Conservation (phyloP, 2,329 filamentous ascomycete genomes). For the Teratosphaeria nubilosa region DNA sequence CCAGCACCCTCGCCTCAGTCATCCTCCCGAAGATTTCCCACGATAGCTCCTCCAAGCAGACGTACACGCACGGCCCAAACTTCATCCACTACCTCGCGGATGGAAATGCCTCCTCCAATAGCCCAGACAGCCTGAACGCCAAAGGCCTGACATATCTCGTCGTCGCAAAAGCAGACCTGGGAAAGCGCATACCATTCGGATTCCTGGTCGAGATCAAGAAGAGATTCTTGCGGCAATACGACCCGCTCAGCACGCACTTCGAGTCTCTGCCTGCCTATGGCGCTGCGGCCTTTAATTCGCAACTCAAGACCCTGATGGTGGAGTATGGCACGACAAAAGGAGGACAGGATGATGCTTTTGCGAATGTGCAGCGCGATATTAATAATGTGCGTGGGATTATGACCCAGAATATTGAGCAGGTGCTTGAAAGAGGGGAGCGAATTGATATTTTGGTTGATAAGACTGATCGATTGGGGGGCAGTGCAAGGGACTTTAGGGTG, state of each 20-base stretch:
- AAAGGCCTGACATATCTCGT: slow-evolving; percentile 88
- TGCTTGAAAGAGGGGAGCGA: slow-evolving; percentile 81
- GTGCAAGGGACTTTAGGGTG: slow-evolving; percentile 80
- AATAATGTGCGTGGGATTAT: slow-evolving; percentile 86
- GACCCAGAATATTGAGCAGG: slow-evolving; percentile 86
- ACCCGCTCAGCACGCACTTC: slow-evolving; percentile 60
- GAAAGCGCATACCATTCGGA: slow-evolving; percentile 82
- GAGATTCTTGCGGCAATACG: slow-evolving; percentile 67
- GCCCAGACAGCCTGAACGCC: slow-evolving; percentile 29
- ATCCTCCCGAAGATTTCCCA: slow-evolving; percentile 94
- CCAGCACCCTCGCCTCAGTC: slow-evolving; percentile 78
- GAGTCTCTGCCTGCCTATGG: slow-evolving; percentile 76
- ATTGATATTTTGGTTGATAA: slow-evolving; percentile 94
- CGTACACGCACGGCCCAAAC: slow-evolving; percentile 73
- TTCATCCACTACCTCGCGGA: slow-evolving; percentile 95
- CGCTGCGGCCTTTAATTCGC: slow-evolving; percentile 73
- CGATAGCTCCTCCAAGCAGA: slow-evolving; percentile 70
- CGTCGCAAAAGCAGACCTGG: slow-evolving; percentile 69
- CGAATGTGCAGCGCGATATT: slow-evolving; percentile 78
- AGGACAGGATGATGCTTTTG: slow-evolving; percentile 69
- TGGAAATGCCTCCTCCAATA: slow-evolving; percentile 33
- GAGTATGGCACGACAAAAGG: slow-evolving; percentile 72
- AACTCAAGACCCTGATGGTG: slow-evolving; percentile 67
- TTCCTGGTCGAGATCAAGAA: slow-evolving; percentile 86
- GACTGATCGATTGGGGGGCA: slow-evolving; percentile 83